Conservation (phyloP, 768 basidiomycete genomes). For the Lenzites betulinus region DNA sequence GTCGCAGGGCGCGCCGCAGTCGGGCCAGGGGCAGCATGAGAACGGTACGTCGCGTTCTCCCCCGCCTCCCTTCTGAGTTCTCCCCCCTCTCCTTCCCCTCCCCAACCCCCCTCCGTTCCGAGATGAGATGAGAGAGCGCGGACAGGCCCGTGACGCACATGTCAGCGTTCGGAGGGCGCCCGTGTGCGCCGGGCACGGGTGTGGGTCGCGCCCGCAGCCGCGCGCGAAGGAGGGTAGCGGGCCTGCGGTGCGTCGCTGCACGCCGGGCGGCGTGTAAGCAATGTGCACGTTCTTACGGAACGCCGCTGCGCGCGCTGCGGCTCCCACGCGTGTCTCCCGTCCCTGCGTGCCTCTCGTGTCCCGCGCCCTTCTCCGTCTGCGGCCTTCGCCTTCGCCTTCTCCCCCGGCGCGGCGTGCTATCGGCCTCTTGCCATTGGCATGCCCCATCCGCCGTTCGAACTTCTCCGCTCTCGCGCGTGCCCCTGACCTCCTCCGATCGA, state of each 20-base stretch:
- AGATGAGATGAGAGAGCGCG: neutral
- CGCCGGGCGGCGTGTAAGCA: too few species aligned
- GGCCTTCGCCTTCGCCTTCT: neutral
- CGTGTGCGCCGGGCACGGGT: neutral
- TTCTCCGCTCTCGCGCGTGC: neutral
- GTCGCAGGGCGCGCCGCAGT: conserved; percentile 15
- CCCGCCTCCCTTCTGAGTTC: neutral
- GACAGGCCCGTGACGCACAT: neutral
- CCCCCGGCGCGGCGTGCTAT: too few species aligned
- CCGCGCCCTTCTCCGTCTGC: neutral
- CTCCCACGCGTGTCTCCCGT: conserved; percentile 6
- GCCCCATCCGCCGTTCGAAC: too few species aligned
- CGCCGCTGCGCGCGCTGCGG: neutral
- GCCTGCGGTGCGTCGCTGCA: too few species aligned
- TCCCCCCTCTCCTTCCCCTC: too few species aligned
- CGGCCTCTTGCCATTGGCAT: too few species aligned
- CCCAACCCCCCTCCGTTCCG: too few species aligned
- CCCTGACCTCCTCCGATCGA: neutral
- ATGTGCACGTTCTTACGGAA: neutral
- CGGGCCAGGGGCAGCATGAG: conserved; percentile 15
- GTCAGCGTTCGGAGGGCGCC: neutral
- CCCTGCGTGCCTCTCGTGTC: neutral
- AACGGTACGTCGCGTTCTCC: conserved; percentile 14
- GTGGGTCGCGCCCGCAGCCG: too few species aligned
- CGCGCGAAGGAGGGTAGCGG: too few species aligned